Conservation (phyloP, 2,329 filamentous ascomycete genomes). For the Fusarium piperis region DNA sequence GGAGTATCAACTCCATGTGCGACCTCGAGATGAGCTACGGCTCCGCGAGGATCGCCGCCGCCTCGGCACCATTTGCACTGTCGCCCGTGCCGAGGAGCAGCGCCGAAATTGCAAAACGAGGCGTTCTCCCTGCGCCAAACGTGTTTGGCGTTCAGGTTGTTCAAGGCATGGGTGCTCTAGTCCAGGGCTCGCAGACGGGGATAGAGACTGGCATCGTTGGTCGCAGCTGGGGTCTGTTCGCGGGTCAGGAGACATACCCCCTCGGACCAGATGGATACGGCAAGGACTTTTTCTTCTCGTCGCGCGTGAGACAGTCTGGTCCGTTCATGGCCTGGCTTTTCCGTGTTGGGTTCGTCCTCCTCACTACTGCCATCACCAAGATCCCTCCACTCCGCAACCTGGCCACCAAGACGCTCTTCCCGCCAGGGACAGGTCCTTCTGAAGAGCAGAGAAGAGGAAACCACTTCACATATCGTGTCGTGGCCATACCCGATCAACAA, state of each 20-base stretch:
- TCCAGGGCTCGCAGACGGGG: constrained; percentile 14
- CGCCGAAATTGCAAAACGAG: background rate
- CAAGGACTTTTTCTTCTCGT: background rate
- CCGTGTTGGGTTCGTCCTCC: constrained; percentile 5
- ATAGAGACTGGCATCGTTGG: constrained; percentile 30
- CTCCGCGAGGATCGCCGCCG: background rate
- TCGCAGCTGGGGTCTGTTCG: constrained; percentile 29
- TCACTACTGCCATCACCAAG: constrained; percentile 13
- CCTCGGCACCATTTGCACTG: background rate
- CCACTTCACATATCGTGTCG: constrained; percentile 23
- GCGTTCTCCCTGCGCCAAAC: background rate
- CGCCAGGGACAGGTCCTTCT: constrained; percentile 28
- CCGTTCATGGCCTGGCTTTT: background rate
- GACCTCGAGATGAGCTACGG: constrained; percentile 1
- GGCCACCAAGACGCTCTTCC: constrained; percentile 15
- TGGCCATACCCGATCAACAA: constrained; percentile 19
- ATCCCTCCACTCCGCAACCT: constrained; percentile 19
- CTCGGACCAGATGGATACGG: background rate
- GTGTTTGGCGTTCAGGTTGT: background rate
- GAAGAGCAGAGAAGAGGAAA: constrained; percentile 11
- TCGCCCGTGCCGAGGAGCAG: background rate
- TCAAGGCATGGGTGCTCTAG: constrained; percentile 3
- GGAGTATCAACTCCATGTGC: constrained; percentile 31
- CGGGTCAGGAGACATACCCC: background rate
- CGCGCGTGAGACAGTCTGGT: background rate